phyloP scores from a whole-genome alignment of 805 yeast species.

The Candida qinlingensis region DNA sequence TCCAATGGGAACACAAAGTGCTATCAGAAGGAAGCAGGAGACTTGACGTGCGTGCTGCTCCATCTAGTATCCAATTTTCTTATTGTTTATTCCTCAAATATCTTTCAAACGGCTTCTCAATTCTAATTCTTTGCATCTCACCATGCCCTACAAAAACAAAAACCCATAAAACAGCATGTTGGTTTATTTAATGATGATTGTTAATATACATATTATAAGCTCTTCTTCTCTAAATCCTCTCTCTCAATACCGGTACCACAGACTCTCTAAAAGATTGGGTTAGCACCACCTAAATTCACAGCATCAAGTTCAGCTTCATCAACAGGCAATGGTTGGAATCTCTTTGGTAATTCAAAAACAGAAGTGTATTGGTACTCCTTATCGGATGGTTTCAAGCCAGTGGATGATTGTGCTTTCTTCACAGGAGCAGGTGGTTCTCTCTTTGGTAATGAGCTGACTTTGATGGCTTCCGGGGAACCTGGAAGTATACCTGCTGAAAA shows the following conservation, averaged over 20 bases:
- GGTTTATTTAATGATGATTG: background rate
- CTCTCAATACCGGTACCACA: too few relatives aligned
- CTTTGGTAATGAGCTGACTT: conserved; percentile 21
- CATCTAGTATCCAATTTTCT: too few relatives aligned
- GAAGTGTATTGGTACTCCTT: conserved; percentile 38
- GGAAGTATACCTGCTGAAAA: conserved; percentile 41
- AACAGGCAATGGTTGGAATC: conserved; percentile 64
- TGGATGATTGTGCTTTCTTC: conserved; percentile 14
- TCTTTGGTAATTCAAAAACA: conserved; percentile 61
- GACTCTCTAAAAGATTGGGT: background rate
- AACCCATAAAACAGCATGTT: too few relatives aligned
- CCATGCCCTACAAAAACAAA: too few relatives aligned
- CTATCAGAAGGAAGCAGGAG: too few relatives aligned
- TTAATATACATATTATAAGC: background rate
- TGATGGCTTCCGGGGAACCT: conserved; percentile 22
- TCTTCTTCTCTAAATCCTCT: too few relatives aligned
- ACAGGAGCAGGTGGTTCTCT: conserved; percentile 15
- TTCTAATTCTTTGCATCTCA: too few relatives aligned
- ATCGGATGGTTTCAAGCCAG: conserved; percentile 50
- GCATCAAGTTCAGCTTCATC: conserved; percentile 69
- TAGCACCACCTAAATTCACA: conserved; percentile 80
- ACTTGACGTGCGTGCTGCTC: too few relatives aligned
- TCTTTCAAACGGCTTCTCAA: too few relatives aligned
- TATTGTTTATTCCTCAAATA: too few relatives aligned
- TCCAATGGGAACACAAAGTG: too few relatives aligned